phyloP scores from a whole-genome alignment of 1,284 basidiomycete species.

The Clitocybe nebularis region DNA sequence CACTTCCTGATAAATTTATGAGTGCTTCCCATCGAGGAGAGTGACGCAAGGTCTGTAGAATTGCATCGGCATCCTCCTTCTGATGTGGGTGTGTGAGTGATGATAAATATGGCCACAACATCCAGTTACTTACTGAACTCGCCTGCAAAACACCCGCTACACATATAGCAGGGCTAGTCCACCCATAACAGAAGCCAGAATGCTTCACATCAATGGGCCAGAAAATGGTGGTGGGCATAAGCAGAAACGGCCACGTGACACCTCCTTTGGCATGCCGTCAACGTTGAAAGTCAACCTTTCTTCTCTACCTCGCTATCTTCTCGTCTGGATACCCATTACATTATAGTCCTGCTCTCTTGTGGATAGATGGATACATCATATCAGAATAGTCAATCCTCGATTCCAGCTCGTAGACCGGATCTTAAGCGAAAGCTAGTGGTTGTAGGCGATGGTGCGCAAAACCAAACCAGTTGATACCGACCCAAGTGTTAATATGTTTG shows the following conservation, averaged over 20 bases:
- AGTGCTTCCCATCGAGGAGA: conserved; percentile 24
- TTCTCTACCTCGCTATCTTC: conserved; percentile 5
- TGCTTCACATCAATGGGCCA: conserved; percentile 47
- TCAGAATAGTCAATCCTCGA: conserved; percentile 23
- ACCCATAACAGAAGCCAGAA: conserved; percentile 52
- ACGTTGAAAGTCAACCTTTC: conserved; percentile 9
- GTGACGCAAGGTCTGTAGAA: conserved; percentile 15
- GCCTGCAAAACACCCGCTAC: conserved; percentile 46
- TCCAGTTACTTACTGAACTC: conserved; percentile 25
- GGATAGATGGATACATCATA: conserved; percentile 27
- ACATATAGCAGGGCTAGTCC: conserved; percentile 40
- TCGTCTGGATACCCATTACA: conserved; percentile 1
- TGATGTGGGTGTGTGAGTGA: conserved; percentile 4
- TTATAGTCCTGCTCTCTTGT: conserved; percentile 6
- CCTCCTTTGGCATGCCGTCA: conserved; percentile 2
- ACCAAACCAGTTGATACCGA: conserved; percentile 21
- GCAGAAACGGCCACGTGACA: conserved; percentile 32
- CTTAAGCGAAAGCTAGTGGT: conserved; percentile 88
- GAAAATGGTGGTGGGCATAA: conserved; percentile 41
- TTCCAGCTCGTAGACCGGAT: conserved; percentile 60
- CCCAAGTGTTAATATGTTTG: conserved; percentile 6
- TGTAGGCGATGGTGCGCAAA: conserved; percentile 77
- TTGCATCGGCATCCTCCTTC: conserved; percentile 16
- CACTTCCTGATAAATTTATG: conserved; percentile 22
- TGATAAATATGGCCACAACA: not conserved